A percentile compares a stretch with the other conserved stretches of the same genome.
phyloP scores from a whole-genome alignment of 345 rosid species.

The Brassica cretica region DNA sequence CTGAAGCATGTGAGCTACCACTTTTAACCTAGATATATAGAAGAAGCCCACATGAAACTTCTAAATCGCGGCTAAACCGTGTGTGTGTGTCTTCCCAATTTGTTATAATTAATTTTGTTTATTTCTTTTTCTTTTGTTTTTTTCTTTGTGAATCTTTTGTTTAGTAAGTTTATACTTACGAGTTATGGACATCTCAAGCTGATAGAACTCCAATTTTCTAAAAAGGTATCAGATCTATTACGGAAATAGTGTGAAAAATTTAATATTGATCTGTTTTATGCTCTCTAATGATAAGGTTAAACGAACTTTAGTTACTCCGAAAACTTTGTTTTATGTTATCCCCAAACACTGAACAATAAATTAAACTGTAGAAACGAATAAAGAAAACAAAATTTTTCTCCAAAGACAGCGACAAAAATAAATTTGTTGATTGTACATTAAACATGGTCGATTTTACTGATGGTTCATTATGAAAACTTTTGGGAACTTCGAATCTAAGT shows the following conservation, averaged over 20 bases:
- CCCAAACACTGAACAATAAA: background rate
- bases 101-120: no score
- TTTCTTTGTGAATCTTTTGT: background rate
- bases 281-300: background rate
- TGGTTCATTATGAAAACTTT: background rate
- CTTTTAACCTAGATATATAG: background rate
- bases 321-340: background rate
- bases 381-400: background rate
- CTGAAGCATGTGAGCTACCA: background rate
- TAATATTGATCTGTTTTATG: background rate
- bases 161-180: background rate
- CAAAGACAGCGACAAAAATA: background rate
- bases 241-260: background rate
- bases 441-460: background rate
- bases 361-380: background rate
- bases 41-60: background rate
- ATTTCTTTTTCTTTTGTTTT: no score
- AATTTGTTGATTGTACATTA: background rate
- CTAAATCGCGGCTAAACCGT: background rate
- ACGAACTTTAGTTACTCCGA: background rate
- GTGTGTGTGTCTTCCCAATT: background rate
- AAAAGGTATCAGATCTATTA: background rate
- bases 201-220: background rate
- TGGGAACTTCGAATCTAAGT: background rate
- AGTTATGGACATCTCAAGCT: background rate